Evolutionary conservation across 768 basidiomycete species (phyloP).

Genomic region (Hysterangium stoloniferum): DNA sequence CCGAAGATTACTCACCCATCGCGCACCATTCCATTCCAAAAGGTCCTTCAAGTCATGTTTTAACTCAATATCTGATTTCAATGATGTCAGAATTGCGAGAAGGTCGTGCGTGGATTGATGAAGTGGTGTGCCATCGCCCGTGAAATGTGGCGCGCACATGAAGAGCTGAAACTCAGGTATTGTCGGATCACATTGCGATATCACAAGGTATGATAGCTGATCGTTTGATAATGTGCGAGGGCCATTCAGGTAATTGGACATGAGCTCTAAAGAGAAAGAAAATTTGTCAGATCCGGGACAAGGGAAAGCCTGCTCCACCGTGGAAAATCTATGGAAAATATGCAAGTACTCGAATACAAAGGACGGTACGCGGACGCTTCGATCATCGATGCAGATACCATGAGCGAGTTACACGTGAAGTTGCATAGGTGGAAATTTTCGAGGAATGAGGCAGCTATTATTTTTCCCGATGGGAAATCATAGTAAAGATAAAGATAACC

Average conservation of each 20-base stretch:
- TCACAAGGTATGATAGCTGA: constrained; percentile 1
- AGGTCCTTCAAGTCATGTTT: background rate
- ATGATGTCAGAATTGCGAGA: background rate
- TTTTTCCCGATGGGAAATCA: too few relatives aligned
- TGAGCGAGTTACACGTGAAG: too few relatives aligned
- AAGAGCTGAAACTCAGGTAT: background rate
- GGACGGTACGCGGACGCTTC: too few relatives aligned
- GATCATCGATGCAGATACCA: too few relatives aligned
- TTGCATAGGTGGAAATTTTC: too few relatives aligned
- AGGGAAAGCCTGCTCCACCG: too few relatives aligned
- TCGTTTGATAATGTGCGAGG: constrained; percentile 5
- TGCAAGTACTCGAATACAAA: too few relatives aligned
- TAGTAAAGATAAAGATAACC: too few relatives aligned
- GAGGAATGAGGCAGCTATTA: too few relatives aligned
- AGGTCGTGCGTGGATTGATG: constrained; percentile 3
- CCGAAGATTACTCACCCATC: background rate
- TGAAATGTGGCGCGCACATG: constrained; percentile 5
- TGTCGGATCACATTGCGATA: constrained; percentile 1
- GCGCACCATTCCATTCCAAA: background rate
- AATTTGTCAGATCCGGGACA: background rate
- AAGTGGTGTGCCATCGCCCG: constrained; percentile 4
- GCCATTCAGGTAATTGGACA: constrained; percentile 5
- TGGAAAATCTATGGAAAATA: too few relatives aligned
- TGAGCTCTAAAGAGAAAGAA: background rate
- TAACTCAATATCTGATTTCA: background rate